These are phyloP conservation scores for Pulveroboletus sp. DNA, from an alignment of 768 basidiomycete species.

Conservation along the genomic window DNA sequence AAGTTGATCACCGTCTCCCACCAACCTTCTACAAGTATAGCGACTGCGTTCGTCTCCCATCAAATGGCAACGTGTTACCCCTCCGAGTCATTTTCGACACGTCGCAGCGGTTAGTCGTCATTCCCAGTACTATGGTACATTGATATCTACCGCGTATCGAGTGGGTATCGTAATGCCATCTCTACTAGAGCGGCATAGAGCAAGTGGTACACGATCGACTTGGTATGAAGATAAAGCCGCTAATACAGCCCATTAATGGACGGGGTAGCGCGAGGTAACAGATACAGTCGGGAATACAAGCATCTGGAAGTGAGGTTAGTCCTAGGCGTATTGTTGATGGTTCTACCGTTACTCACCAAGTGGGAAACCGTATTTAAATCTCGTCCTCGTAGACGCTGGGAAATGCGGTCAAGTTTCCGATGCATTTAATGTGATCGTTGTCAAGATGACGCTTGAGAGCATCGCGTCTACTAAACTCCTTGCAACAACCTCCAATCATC, in stretches of 20 bases:
- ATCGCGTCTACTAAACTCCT: conserved; percentile 35
- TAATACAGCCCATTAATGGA: conserved; percentile 7
- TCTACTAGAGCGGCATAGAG: neutral
- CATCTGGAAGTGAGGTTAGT: conserved; percentile 6
- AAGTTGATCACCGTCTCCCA: too few species aligned
- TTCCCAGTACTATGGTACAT: conserved; percentile 16
- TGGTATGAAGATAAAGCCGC: conserved; percentile 6
- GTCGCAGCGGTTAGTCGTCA: neutral
- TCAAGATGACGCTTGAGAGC: conserved; percentile 39
- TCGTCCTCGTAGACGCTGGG: conserved; percentile 27
- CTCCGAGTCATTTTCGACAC: neutral
- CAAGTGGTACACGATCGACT: conserved; percentile 10
- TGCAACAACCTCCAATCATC: conserved; percentile 37
- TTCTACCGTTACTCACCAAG: conserved; percentile 3
- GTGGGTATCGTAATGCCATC: conserved; percentile 11
- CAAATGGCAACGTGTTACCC: neutral
- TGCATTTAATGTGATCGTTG: conserved; percentile 31
- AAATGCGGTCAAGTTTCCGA: conserved; percentile 30
- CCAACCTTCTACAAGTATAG: neutral
- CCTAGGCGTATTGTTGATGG: neutral
- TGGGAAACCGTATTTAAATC: conserved; percentile 3
- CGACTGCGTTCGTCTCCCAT: neutral
- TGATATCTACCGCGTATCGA: too few species aligned
- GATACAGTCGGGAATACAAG: conserved; percentile 4
- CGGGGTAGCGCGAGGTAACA: neutral